Conservation (phyloP, 257 asterid genomes). For the Solanum bukasovii region DNA sequence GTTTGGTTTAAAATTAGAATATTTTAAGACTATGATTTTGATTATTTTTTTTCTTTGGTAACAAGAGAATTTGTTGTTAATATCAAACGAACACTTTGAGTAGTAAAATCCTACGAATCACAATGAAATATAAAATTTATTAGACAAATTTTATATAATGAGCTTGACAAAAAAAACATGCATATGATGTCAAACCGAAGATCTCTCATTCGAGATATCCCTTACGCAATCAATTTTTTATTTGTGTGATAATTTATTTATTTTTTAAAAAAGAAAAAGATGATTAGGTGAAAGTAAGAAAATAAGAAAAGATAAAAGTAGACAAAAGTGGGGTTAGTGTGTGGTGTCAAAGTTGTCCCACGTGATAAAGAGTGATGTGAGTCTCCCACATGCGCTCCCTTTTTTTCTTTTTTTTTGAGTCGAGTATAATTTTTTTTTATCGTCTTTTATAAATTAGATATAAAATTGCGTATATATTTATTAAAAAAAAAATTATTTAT, state of each 20-base stretch:
- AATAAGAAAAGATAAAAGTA: not conserved
- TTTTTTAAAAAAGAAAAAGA: not conserved
- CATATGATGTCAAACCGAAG: not conserved
- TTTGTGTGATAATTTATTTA: not conserved
- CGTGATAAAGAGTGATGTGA: constrained; percentile 24
- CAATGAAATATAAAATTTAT: accelerated
- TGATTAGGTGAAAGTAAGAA: not conserved
- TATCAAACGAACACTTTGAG: not conserved
- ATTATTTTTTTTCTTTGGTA: no score
- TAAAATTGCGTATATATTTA: no score
- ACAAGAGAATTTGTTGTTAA: no score
- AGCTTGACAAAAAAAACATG: not conserved
- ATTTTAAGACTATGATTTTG: not conserved
- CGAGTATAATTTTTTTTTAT: no score
- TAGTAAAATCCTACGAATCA: no score
- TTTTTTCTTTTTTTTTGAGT: no score
- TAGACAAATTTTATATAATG: accelerated
- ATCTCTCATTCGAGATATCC: not conserved
- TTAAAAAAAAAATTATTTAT: not conserved
- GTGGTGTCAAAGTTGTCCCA: constrained; percentile 39
- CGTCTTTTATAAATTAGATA: no score
- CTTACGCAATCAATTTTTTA: not conserved
- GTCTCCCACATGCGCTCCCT: constrained; percentile 29
- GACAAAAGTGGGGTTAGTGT: constrained; percentile 14
- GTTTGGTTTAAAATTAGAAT: not conserved